Percentiles rank a stretch among this genome's conserved stretches.
Evolutionary conservation across 805 yeast genomes (phyloP).

Genomic region (Cyberlindnera misumaiensis): DNA sequence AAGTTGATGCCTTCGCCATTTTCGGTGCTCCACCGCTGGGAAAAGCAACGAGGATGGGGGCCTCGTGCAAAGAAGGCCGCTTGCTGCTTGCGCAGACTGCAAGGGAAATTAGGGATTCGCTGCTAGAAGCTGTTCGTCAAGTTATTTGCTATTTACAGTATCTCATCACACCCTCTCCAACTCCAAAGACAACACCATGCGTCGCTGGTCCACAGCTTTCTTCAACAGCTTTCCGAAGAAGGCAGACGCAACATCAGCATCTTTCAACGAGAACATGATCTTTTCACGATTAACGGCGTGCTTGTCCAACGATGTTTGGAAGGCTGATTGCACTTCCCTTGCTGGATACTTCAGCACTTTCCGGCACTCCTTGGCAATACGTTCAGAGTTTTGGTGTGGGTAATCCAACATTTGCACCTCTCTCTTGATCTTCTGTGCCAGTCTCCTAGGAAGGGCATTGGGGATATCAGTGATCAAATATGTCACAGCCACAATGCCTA

Average conservation of each 20-base stretch:
- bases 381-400: constrained; percentile 65
- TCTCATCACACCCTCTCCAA: constrained; percentile 25
- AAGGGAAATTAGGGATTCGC: no score
- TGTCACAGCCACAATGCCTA: constrained; percentile 45
- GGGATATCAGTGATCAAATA: constrained; percentile 80
- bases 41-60: not conserved
- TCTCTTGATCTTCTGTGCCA: constrained; percentile 60
- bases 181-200: constrained; percentile 35
- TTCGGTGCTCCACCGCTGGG: no score
- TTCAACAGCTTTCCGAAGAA: constrained; percentile 47
- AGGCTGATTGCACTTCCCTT: constrained; percentile 67
- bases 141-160: no score
- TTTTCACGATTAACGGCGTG: constrained; percentile 51
- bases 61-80: no score
- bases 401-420: constrained; percentile 68
- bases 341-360: constrained; percentile 77
- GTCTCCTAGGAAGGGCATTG: constrained; percentile 77
- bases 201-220: constrained; percentile 37
- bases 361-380: constrained; percentile 78
- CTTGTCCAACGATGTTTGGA: constrained; percentile 61
- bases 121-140: no score
- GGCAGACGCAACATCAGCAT: constrained; percentile 47
- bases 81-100: no score
- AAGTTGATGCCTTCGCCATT: no score
- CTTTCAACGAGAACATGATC: constrained; percentile 42